A percentile compares a stretch with the other conserved stretches of the same genome.
These are phyloP conservation scores for Kurtzmaniella fragi DNA, from an alignment of 805 yeast genomes.

Conservation along the genomic window DNA sequence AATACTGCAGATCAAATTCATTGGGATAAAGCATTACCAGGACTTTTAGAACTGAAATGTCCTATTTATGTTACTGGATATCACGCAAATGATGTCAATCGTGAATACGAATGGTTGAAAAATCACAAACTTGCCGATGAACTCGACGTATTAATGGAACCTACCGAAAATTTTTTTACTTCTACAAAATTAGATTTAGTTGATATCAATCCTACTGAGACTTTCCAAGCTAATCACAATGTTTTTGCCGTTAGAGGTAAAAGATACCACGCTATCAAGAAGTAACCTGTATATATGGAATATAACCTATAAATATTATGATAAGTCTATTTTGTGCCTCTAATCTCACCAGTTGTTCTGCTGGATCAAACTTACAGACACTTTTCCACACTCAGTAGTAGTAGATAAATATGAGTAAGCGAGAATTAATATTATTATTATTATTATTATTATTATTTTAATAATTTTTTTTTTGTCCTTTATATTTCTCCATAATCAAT, in stretches of 20 bases:
- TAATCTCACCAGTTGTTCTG: no score
- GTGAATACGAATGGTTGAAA: conserved; percentile 70
- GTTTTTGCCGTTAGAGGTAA: conserved; percentile 93
- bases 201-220: conserved; percentile 88
- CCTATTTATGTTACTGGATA: conserved; percentile 87
- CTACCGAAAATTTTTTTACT: conserved; percentile 66
- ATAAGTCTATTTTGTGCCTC: no score
- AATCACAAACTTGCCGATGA: conserved; percentile 59
- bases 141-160: conserved; percentile 75
- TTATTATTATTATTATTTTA: no score
- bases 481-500: no score
- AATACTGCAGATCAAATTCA: conserved; percentile 75
- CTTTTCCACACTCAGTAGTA: no score
- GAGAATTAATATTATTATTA: no score
- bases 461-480: no score
- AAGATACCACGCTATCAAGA: conserved; percentile 79
- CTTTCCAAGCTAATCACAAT: conserved; percentile 86
- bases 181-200: conserved; percentile 94
- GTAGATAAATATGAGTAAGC: no score
- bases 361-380: no score
- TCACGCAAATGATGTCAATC: conserved; percentile 63
- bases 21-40: conserved; percentile 85
- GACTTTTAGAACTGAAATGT: conserved; percentile 88
- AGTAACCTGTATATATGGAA: conserved; percentile 6
- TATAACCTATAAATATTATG: no score